Evolutionary conservation across 768 basidiomycete genomes (phyloP).

Genomic region (Xerocomus brunneocitrinus): DNA sequence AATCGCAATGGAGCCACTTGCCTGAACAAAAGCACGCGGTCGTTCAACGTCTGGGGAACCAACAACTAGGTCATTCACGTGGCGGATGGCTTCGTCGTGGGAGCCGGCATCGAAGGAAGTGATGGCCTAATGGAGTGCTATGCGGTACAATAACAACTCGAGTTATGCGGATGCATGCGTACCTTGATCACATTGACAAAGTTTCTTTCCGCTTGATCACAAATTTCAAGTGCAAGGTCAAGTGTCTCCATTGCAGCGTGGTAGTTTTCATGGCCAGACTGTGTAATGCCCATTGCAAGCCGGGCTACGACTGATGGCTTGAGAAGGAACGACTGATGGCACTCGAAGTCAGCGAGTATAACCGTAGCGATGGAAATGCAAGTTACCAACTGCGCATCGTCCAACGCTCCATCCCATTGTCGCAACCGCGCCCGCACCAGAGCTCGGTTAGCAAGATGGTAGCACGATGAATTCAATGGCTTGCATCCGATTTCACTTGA

Average conservation of each 20-base stretch:
- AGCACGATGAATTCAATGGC: not conserved
- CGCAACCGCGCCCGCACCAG: conserved; percentile 7
- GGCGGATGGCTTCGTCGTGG: not conserved
- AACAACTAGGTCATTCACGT: not conserved
- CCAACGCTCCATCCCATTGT: conserved; percentile 10
- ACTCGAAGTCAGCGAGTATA: not conserved
- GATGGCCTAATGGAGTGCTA: conserved; percentile 5
- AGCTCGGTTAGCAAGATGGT: conserved; percentile 12
- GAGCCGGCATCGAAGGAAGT: conserved; percentile 6
- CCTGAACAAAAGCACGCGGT: conserved; percentile 12
- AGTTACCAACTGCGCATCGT: conserved; percentile 12
- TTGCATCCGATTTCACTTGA: conserved; percentile 12
- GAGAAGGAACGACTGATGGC: conserved; percentile 5
- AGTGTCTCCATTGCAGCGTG: not conserved
- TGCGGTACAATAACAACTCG: not conserved
- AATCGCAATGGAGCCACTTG: not conserved
- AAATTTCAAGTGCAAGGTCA: not conserved
- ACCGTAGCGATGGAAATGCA: not conserved
- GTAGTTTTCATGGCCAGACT: not conserved
- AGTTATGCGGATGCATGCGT: not conserved
- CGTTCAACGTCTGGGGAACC: not conserved
- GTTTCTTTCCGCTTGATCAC: conserved; percentile 1
- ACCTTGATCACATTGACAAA: conserved; percentile 15
- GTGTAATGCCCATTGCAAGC: conserved; percentile 7
- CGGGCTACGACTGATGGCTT: conserved; percentile 6